phyloP scores from a whole-genome alignment of 2,329 filamentous ascomycete genomes.

The Ilyonectria mors-panacis region DNA sequence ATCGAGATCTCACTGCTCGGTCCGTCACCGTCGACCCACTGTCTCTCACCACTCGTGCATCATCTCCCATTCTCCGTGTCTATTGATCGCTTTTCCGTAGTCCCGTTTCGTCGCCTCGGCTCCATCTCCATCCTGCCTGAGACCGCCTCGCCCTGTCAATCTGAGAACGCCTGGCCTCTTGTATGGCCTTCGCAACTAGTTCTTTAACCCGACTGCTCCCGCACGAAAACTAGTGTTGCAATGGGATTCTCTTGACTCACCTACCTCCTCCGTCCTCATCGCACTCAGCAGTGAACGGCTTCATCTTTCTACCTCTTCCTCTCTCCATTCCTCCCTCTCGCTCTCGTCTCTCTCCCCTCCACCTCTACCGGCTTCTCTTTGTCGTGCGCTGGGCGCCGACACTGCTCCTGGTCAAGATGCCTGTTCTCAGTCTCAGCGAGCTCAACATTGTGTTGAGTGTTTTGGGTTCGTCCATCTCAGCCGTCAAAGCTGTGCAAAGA shows the following conservation, averaged over 20 bases:
- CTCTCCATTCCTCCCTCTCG: neutral
- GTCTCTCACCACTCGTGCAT: neutral
- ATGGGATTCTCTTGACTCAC: neutral
- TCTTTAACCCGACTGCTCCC: neutral
- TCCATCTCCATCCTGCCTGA: neutral
- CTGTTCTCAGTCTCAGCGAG: slow-evolving; percentile 62
- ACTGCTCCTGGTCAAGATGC: slow-evolving; percentile 29
- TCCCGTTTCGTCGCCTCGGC: neutral
- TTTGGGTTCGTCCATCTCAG: slow-evolving; percentile 54
- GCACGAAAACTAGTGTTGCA: neutral
- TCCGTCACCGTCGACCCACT: neutral
- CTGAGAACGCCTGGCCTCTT: neutral
- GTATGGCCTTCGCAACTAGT: neutral
- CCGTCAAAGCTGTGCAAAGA: neutral
- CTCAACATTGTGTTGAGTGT: slow-evolving; percentile 66
- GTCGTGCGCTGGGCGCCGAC: neutral
- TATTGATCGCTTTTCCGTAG: neutral
- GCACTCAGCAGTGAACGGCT: too few species aligned
- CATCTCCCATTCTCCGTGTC: neutral
- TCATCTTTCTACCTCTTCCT: too few species aligned
- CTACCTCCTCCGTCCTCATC: neutral
- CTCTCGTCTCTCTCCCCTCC: too few species aligned
- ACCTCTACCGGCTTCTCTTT: neutral
- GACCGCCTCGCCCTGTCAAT: too few species aligned
- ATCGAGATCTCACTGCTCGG: neutral